Base-by-base conservation (phyloP, 2,329 filamentous ascomycete genomes). In the Botrytis deweyae region DNA sequence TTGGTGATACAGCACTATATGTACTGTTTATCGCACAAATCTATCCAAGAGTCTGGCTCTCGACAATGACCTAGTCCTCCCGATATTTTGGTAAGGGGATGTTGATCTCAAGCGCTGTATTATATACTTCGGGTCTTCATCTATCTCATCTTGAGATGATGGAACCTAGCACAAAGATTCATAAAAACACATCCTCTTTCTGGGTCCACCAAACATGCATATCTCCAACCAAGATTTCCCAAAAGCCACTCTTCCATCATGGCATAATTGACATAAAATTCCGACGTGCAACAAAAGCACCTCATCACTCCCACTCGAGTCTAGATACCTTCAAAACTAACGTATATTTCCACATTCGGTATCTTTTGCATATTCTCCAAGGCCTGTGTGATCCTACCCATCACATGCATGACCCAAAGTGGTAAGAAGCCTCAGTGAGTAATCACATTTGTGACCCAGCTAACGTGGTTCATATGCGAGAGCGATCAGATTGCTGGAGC, bases 221-320 rank as follows among this genome's bases (percentile, higher is more conserved):
- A 62, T 62, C 22, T 40, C 12, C 36, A 62, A 40, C 2, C 7
- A 18, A 18, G 7, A 38, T 12, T 9, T n/a, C 36, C 2, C 9
- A 40, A 62, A n/a, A n/a, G 59, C 36, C 59, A 62, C 22, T 40
- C 38, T n/a, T 40, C 6, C 9, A 40, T 9, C 36, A 62, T 25
- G 59, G 36, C 59, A 36, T 62, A 38, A n/a, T 62, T 62, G 59
- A 40, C 59, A 62, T 62, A 62, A 62, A 62, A 62, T 38, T 40
- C 22, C 12, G 59, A 62, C 22, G 10, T 62, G 59, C 59, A 62
- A 62, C 59, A 62, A 62, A 62, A 62, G 59, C 22, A 62, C 22
- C 6, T 40, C 25, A 62, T 40, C 6, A 38, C 36, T 18, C 59
- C 20, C 7, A 40, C 10, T 40, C 25, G 36, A 38, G 38, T 38